Conservation (phyloP, 768 basidiomycete genomes). For the Candolleomyces aberdarensis region DNA sequence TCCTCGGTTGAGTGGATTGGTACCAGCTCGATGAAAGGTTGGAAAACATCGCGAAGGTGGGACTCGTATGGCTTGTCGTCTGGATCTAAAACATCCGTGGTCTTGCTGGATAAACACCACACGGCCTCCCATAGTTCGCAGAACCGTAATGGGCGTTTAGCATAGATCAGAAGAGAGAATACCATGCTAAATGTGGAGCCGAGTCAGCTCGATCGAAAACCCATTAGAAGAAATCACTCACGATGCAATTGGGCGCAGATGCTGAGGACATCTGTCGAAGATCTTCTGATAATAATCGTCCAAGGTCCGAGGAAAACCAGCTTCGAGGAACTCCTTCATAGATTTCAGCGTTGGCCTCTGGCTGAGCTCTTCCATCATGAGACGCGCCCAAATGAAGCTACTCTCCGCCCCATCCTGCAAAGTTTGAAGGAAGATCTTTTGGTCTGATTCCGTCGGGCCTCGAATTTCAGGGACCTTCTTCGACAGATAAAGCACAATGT, state of each 20-base stretch:
- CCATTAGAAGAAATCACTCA: constrained; percentile 6
- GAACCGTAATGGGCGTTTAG: constrained; percentile 23
- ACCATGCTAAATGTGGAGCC: constrained; percentile 18
- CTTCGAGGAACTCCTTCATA: constrained; percentile 15
- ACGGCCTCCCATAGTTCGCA: constrained; percentile 23
- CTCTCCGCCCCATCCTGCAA: constrained; percentile 18
- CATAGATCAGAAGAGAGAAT: constrained; percentile 24
- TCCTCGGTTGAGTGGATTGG: background rate
- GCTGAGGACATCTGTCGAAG: constrained; percentile 12
- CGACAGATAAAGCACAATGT: background rate
- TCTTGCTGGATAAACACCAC: constrained; percentile 14
- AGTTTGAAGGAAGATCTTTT: constrained; percentile 5
- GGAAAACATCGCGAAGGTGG: constrained; percentile 10
- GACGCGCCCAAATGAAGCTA: constrained; percentile 26
- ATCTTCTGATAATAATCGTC: constrained; percentile 16
- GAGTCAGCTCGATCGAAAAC: background rate
- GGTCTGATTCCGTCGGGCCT: background rate
- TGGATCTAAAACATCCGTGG: background rate
- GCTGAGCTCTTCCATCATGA: constrained; percentile 19
- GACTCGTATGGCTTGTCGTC: constrained; percentile 11
- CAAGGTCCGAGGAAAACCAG: constrained; percentile 12
- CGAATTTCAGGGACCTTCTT: background rate
- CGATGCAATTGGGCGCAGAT: constrained; percentile 13
- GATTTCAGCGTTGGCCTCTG: constrained; percentile 13
- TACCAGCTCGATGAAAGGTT: constrained; percentile 16